Conservation (phyloP, 306 rosid genomes). For the Crotalaria pallida region DNA sequence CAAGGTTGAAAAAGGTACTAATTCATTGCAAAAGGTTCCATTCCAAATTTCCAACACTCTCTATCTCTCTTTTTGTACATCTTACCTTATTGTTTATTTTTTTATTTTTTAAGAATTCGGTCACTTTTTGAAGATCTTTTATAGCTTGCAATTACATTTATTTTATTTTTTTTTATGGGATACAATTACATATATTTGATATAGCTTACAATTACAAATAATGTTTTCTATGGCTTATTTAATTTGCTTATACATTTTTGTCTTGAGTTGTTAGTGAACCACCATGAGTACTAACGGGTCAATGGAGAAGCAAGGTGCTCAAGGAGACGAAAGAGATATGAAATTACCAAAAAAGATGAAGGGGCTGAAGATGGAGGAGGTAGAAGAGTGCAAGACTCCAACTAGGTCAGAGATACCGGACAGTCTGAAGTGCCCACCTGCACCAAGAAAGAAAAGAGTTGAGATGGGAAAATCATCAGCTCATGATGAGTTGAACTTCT, state of each 20-base stretch:
- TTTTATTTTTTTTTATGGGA: too few relatives aligned
- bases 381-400: slow-evolving; percentile 39
- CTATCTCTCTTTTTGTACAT: not conserved
- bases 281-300: not conserved
- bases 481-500: slow-evolving; percentile 4
- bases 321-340: not conserved
- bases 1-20: not conserved
- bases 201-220: too few relatives aligned
- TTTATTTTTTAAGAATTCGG: too few relatives aligned
- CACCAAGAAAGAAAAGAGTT: slow-evolving; percentile 31
- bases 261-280: not conserved
- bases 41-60: not conserved
- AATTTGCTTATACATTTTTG: not conserved
- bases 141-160: not conserved
- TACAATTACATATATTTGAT: not conserved
- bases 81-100: too few relatives aligned
- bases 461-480: slow-evolving; percentile 13
- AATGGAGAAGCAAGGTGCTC: not conserved
- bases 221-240: too few relatives aligned
- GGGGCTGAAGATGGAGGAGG: not conserved
- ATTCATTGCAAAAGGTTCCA: not conserved
- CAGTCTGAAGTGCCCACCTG: slow-evolving; percentile 33
- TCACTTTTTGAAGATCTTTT: too few relatives aligned
- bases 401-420: slow-evolving; percentile 15
- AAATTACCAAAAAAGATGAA: not conserved